Percentiles rank a stretch among this genome's conserved stretches.
Conservation (phyloP, 2,329 filamentous ascomycete species). For the Domatiomyces catenatus region DNA sequence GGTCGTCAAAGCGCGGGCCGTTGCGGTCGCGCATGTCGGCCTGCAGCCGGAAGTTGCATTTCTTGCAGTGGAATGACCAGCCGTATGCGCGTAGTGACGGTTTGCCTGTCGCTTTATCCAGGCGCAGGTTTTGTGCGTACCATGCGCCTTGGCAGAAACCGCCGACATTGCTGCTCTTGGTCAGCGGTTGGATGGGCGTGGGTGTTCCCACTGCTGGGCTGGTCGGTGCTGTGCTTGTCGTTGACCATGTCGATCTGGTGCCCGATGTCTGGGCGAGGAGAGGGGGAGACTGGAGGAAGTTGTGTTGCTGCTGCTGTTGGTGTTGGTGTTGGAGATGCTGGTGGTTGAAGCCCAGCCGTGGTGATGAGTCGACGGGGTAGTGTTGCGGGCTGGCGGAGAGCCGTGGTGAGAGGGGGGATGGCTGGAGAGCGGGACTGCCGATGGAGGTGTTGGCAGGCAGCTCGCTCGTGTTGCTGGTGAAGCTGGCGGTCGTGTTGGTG, state of each 20-base stretch:
- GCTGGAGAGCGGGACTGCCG: neutral
- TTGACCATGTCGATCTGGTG: neutral
- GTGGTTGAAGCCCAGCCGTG: neutral
- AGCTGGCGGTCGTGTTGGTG: neutral
- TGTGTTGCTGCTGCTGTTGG: neutral
- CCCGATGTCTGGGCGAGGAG: neutral
- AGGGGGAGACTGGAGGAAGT: neutral
- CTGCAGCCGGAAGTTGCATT: slow-evolving; percentile 7
- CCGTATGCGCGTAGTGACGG: slow-evolving; percentile 7
- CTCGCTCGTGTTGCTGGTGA: neutral
- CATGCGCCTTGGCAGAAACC: slow-evolving; percentile 8
- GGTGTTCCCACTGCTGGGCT: slow-evolving; percentile 4
- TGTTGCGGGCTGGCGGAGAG: neutral
- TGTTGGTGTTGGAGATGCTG: neutral
- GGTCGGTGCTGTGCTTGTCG: slow-evolving; percentile 6
- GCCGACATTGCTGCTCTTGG: neutral
- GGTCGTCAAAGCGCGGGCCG: slow-evolving; percentile 8
- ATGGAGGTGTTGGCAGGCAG: neutral
- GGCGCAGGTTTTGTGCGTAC: slow-evolving; percentile 5
- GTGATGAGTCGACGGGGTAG: neutral
- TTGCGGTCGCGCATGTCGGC: slow-evolving; percentile 6
- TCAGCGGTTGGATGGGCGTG: slow-evolving; percentile 1
- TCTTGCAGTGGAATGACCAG: slow-evolving; percentile 8
- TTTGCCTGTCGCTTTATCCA: slow-evolving; percentile 4
- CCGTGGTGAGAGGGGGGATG: neutral